phyloP scores from a whole-genome alignment of 257 asterid genomes.

The Primulina huaijiensis region DNA sequence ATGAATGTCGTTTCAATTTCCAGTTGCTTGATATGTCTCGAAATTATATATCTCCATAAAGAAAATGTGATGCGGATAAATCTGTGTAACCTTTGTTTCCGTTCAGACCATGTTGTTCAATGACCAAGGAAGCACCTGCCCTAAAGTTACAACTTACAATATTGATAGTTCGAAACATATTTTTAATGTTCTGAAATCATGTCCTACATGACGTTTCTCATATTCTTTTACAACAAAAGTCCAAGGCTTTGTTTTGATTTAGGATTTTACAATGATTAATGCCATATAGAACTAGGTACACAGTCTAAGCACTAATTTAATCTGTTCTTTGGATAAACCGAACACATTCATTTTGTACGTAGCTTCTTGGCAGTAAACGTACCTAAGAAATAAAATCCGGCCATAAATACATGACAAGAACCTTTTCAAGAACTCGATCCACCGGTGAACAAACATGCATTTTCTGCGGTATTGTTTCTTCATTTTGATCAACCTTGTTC shows the following conservation, averaged over 20 bases:
- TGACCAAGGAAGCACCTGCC: conserved; percentile 15
- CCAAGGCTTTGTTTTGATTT: not conserved
- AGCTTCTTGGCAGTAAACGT: not conserved
- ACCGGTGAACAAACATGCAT: not conserved
- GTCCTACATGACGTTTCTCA: not conserved
- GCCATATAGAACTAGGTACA: not conserved
- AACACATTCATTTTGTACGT: too few relatives aligned
- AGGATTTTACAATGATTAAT: not conserved
- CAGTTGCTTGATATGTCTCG: too few relatives aligned
- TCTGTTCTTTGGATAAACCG: not conserved
- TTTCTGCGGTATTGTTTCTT: not conserved
- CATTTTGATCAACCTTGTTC: not conserved
- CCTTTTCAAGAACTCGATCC: not conserved
- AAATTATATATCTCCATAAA: not conserved
- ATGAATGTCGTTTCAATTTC: too few relatives aligned
- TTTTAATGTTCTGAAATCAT: too few relatives aligned
- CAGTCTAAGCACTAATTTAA: not conserved
- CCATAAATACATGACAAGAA: too few relatives aligned
- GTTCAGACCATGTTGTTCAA: conserved; percentile 23
- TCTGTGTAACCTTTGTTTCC: conserved; percentile 27
- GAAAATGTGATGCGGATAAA: conserved; percentile 10
- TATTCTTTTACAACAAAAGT: not conserved
- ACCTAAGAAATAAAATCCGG: not conserved
- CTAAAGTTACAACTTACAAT: too few relatives aligned
- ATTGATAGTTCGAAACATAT: too few relatives aligned